Conservation (phyloP, 495 filamentous ascomycete species). For the Trichocladium antarcticum region DNA sequence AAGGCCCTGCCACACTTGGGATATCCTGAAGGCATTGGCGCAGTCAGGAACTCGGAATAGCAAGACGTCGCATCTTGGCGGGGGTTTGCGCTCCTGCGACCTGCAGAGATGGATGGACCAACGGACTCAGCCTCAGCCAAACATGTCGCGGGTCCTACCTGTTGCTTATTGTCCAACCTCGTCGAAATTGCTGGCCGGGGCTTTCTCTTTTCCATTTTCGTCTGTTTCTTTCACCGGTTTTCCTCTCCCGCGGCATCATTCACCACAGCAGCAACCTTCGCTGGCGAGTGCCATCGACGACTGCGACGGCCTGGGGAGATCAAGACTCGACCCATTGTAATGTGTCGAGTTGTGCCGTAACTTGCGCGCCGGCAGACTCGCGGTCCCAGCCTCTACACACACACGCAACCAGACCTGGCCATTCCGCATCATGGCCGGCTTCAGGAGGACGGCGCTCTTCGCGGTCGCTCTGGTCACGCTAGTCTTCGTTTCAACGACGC, state of each 20-base stretch:
- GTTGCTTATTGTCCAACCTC: not conserved
- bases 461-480: conserved; percentile 22
- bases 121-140: not conserved
- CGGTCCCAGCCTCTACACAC: not conserved
- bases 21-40: no score
- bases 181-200: not conserved
- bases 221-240: not conserved
- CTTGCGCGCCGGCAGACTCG: no score
- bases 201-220: not conserved
- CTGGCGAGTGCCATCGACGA: no score
- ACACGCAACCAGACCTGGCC: not conserved
- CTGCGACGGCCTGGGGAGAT: no score
- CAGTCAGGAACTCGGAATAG: no score
- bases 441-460: conserved; percentile 6
- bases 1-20: no score
- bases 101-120: not conserved
- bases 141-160: not conserved
- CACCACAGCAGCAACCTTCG: no score
- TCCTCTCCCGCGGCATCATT: no score
- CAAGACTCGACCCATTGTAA: no score
- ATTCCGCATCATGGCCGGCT: conserved; percentile 12
- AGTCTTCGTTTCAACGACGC: conserved; percentile 20
- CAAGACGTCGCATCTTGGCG: no score
- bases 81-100: not conserved
- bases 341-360: no score